Evolutionary conservation across 2,329 filamentous ascomycete genomes (phyloP), one percentile per base, ranked within the genome.

Genomic region (Madurella fahalii): DNA sequence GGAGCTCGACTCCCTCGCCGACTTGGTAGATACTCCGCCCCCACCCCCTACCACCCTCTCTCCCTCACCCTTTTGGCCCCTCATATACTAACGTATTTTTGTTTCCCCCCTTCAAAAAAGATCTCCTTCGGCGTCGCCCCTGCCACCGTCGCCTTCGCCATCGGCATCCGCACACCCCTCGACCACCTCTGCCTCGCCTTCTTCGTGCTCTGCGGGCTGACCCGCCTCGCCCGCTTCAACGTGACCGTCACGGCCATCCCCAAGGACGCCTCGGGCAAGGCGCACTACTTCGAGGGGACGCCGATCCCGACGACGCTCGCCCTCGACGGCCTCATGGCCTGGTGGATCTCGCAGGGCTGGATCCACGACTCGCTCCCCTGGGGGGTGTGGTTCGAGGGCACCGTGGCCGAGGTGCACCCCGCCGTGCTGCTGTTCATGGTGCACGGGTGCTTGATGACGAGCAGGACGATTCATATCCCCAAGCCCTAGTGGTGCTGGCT

Each of bases 111-210:
- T 25, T 31, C 52, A 56, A 53, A 31, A 31, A 31, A 96, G 92
- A 89, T 99, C 67, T 96, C 94, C 15, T 99, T 99, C 69, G 94
- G 94, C 63, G 86, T 96, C 49, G 85, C 92, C 44, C 93, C 94
- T 31, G 92, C 94, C 44, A 85, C 85, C 47, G 86, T 89, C 41
- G 94, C 92, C 44, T 96, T 97, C 71, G 85, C 89, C 47, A 82
- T 99, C 64, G 94, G 94, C 64, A 75, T 96, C 59, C 91, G 91
- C 68, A 95, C 92, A 11, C 75, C 84, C 2, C 70, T 90, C 67
- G 94, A 99, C 74, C 92, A 95, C 66, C 65, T 95, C 52, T 79
- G 76, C 59, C 77, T 99, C 44, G 79, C 87, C 54, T 90, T 93
- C 73, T 99, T 97, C 73, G 91, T 97, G 43, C 87, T 99, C 49